Base-by-base conservation (phyloP, 2,329 filamentous ascomycete genomes). In the Tolypocladium endophyticum region DNA sequence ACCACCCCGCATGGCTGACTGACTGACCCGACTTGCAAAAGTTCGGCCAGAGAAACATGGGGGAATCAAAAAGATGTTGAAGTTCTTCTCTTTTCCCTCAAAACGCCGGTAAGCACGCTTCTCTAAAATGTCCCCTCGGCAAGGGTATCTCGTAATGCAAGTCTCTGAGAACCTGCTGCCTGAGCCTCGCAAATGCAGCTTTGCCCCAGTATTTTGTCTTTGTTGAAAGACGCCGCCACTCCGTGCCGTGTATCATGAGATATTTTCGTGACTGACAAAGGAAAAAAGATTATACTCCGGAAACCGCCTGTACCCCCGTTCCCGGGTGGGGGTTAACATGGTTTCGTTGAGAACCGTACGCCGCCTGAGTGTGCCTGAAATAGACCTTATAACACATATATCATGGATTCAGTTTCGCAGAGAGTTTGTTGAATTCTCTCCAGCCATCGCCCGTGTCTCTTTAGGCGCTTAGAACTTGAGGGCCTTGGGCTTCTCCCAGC, bases 401-500 rank as follows among this genome's bases (percentile, higher is more conserved):
- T 68, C 67, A 66, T 68, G 67, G 67, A 63, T 65, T 65, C 66
- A 63, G 56, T 55, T 66, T 64, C 65, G 66, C 64, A 67, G 67
- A 72, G 69, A 71, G 68, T 65, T 63, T 76, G 74, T 76, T 76
- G 74, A 76, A 76, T 73, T 66, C 71, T 73, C 71, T 70, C 66
- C 69, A 61, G 58, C 56, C 59, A 62, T 36, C 12, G 50, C 59
- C 36, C 28, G 57, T 14, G 45, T 14, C 57, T 56, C n/a, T 41
- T 47, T 55, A 59, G 61, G 57, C 63, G 70, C 76, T 85, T 96
- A 97, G 79, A 90, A 88, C 80, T 89, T 92, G 73, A 99, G 90
- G 68, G 82, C 71, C 90, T 96, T 97, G 73, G 94, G 93, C 86
- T 97, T 86, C 87, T 99, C 94, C 94, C 94, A 99, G 79, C 82